Percentiles rank a stretch among this genome's conserved stretches.
Evolutionary conservation across 345 rosid genomes (phyloP).

Genomic region (Trapa bicornis): DNA sequence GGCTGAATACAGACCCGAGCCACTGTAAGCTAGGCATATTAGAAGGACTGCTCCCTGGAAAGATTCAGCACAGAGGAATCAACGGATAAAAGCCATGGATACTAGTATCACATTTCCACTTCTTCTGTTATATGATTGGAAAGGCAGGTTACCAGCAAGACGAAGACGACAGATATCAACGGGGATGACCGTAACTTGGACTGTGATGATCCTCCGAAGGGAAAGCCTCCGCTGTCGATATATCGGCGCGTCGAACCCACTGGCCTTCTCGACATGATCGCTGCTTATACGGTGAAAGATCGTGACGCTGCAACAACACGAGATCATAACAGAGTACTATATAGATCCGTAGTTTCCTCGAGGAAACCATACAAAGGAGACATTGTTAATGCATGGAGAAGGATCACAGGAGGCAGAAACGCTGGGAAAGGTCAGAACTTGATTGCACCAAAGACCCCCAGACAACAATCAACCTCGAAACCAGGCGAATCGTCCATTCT

Average conservation of each 20-base stretch:
- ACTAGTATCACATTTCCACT: background rate
- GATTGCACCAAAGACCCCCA: background rate
- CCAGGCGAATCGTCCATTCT: background rate
- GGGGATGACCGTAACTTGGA: conserved; percentile 83
- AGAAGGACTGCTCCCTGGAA: conserved; percentile 4
- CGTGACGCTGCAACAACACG: background rate
- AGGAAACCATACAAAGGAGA: background rate
- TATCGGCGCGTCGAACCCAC: conserved; percentile 62
- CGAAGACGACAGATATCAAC: conserved; percentile 50
- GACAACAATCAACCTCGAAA: background rate
- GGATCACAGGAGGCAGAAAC: too few species aligned
- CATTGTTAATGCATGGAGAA: too few species aligned
- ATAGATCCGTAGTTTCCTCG: background rate
- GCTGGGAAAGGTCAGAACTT: background rate
- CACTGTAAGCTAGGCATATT: background rate
- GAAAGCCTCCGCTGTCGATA: conserved; percentile 61
- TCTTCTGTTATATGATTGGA: background rate
- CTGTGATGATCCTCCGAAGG: conserved; percentile 57
- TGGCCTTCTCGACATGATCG: conserved; percentile 75
- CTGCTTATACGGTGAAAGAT: background rate
- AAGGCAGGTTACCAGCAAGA: conserved; percentile 37
- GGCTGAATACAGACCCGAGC: background rate
- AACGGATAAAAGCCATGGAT: background rate
- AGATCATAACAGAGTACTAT: too few species aligned
- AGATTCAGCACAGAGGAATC: background rate